These are phyloP conservation scores for Lodderomyces oxycetoniae DNA, from an alignment of 1,139 yeast species.

Conservation along the genomic window DNA sequence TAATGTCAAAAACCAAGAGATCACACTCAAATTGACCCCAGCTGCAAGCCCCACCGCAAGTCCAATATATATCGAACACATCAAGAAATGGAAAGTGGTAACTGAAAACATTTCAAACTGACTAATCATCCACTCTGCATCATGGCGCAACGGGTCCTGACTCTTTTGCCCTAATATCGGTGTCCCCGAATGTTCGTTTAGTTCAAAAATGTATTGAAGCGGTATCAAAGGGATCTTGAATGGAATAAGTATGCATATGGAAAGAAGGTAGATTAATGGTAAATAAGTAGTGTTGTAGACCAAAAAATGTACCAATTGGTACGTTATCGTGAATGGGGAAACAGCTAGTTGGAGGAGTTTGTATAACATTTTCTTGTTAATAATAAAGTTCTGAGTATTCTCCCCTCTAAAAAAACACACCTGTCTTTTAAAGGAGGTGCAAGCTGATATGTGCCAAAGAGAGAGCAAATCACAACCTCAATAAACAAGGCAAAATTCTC, in stretches of 20 bases:
- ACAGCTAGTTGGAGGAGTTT: background rate
- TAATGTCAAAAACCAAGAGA: constrained; percentile 4
- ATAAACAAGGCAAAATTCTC: too few species aligned
- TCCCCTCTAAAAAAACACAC: too few species aligned
- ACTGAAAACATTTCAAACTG: constrained; percentile 2
- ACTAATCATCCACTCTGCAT: constrained; percentile 2
- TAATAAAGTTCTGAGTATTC: too few species aligned
- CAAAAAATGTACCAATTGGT: background rate
- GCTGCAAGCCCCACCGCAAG: background rate
- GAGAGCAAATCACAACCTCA: too few species aligned
- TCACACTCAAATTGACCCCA: constrained; percentile 2
- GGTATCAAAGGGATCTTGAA: constrained; percentile 1
- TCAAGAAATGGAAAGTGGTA: constrained; percentile 4
- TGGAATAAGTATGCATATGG: constrained; percentile 1
- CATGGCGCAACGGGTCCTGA: too few species aligned
- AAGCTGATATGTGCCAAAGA: too few species aligned
- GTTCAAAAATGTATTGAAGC: background rate
- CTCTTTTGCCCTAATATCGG: too few species aligned
- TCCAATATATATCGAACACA: constrained; percentile 4
- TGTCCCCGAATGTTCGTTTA: background rate
- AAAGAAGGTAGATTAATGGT: constrained; percentile 1
- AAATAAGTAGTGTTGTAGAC: background rate
- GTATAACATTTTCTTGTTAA: too few species aligned
- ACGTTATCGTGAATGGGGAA: constrained; percentile 1
- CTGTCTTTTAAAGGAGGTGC: too few species aligned